phyloP scores from a whole-genome alignment of 805 yeast species.

The Sugiyamaella boreocaroliniensis region DNA sequence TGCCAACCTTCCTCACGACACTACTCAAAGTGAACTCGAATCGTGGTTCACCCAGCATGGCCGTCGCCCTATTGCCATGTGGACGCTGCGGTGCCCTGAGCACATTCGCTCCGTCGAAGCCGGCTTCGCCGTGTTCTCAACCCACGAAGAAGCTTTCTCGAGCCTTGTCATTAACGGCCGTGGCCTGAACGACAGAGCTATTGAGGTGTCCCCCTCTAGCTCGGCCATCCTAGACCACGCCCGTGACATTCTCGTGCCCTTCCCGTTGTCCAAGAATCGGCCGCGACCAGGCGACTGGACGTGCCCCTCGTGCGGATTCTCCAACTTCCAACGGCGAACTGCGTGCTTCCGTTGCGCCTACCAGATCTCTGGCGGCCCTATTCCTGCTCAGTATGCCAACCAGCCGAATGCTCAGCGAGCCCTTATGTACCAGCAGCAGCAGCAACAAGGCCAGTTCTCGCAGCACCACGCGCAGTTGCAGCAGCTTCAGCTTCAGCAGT shows the following conservation, averaged over 20 bases:
- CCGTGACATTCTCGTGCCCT: slow-evolving; percentile 71
- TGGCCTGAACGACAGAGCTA: slow-evolving; percentile 58
- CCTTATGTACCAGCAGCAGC: background rate
- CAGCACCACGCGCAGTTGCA: background rate
- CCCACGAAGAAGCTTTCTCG: slow-evolving; percentile 82
- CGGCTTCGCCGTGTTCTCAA: slow-evolving; percentile 79
- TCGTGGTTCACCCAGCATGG: slow-evolving; percentile 87
- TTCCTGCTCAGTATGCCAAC: slow-evolving; percentile 1
- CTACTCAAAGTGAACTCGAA: slow-evolving; percentile 86
- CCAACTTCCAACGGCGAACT: slow-evolving; percentile 88
- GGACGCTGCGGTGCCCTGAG: slow-evolving; percentile 71
- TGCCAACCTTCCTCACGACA: slow-evolving; percentile 75
- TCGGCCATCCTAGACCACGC: slow-evolving; percentile 72
- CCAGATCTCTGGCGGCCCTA: slow-evolving; percentile 47
- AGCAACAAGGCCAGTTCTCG: background rate
- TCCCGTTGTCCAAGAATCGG: slow-evolving; percentile 77
- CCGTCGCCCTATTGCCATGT: slow-evolving; percentile 78
- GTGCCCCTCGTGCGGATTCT: slow-evolving; percentile 94
- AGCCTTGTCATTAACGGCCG: slow-evolving; percentile 76
- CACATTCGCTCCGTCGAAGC: slow-evolving; percentile 47
- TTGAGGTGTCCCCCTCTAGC: slow-evolving; percentile 86
- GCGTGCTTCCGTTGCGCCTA: slow-evolving; percentile 91
- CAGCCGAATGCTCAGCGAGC: background rate
- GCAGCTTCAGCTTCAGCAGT: background rate
- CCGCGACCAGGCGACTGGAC: slow-evolving; percentile 98